Conservation (phyloP, 228 moss, liverwort and hornwort genomes). For the Sphagnum magellanicum region DNA sequence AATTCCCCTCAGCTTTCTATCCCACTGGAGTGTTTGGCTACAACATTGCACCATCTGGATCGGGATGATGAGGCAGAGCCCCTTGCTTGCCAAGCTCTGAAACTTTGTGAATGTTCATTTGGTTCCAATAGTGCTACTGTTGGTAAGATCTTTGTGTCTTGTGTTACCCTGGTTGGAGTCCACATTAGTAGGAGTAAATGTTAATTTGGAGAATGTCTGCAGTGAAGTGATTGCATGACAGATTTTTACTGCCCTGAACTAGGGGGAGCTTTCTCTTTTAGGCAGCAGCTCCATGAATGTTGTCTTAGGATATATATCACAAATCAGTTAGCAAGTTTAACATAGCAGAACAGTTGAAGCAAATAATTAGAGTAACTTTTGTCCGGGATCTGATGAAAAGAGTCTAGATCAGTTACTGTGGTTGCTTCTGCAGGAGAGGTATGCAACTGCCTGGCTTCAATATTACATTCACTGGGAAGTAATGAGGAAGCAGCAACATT, state of each 20-base stretch:
- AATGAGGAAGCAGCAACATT: conserved; percentile 23
- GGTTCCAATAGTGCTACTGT: conserved; percentile 62
- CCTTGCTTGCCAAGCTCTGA: conserved; percentile 82
- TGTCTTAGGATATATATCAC: too few relatives aligned
- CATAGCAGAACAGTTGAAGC: too few relatives aligned
- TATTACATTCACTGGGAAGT: conserved; percentile 19
- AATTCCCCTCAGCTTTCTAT: conserved; percentile 72
- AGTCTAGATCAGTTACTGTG: neutral
- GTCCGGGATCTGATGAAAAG: too few relatives aligned
- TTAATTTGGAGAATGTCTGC: too few relatives aligned
- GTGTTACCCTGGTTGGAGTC: neutral
- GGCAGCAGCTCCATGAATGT: too few relatives aligned
- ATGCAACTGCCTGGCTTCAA: conserved; percentile 41
- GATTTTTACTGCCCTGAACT: too few relatives aligned
- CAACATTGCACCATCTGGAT: conserved; percentile 71
- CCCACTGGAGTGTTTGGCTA: conserved; percentile 77
- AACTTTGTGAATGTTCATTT: conserved; percentile 75
- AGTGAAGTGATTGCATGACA: too few relatives aligned
- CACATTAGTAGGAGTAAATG: neutral
- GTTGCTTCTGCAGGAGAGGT: conserved; percentile 27
- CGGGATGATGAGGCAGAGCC: conserved; percentile 74
- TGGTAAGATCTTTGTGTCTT: conserved; percentile 34
- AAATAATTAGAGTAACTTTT: too few relatives aligned
- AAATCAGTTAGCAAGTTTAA: too few relatives aligned
- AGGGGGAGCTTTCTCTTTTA: too few relatives aligned